Evolutionary conservation across 176 grass and related monocot species (phyloP).

Genomic region (Phoenix roebelenii): DNA sequence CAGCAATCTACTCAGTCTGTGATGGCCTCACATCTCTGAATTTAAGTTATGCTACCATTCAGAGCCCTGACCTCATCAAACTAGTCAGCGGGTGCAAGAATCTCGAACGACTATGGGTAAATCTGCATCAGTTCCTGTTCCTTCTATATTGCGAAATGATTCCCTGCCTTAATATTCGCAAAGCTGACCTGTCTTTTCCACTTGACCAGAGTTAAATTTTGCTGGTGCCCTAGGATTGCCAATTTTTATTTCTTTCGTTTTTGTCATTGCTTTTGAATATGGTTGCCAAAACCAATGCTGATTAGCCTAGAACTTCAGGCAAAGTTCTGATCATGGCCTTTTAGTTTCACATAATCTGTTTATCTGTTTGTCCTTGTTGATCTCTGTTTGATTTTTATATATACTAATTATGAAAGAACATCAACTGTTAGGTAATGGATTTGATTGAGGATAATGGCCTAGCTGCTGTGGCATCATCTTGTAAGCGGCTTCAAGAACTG

Average conservation of each 20-base stretch:
- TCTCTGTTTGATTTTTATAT: neutral
- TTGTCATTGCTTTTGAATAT: slow-evolving; percentile 7
- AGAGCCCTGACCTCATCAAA: slow-evolving; percentile 46
- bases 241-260: neutral
- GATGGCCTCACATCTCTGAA: slow-evolving; percentile 57
- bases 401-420: too few species aligned
- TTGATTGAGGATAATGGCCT: slow-evolving; percentile 54
- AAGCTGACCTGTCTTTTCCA: too few species aligned
- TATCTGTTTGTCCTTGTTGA: neutral
- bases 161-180: too few species aligned
- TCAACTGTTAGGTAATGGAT: slow-evolving; percentile 43
- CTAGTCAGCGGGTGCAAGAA: slow-evolving; percentile 59
- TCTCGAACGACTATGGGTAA: slow-evolving; percentile 49
- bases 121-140: neutral
- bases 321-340: too few species aligned
- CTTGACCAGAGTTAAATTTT: too few species aligned
- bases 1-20: slow-evolving; percentile 55
- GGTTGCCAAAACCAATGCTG: neutral
- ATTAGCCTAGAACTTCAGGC: neutral
- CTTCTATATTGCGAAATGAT: neutral
- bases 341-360: neutral
- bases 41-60: slow-evolving; percentile 50
- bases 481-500: slow-evolving; percentile 58
- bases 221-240: too few species aligned
- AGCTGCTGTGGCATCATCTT: slow-evolving; percentile 47